Evolutionary conservation across 2,329 filamentous ascomycete species (phyloP), one percentile per base, ranked within the genome.

Genomic region (Incumbomyces delicatus): DNA sequence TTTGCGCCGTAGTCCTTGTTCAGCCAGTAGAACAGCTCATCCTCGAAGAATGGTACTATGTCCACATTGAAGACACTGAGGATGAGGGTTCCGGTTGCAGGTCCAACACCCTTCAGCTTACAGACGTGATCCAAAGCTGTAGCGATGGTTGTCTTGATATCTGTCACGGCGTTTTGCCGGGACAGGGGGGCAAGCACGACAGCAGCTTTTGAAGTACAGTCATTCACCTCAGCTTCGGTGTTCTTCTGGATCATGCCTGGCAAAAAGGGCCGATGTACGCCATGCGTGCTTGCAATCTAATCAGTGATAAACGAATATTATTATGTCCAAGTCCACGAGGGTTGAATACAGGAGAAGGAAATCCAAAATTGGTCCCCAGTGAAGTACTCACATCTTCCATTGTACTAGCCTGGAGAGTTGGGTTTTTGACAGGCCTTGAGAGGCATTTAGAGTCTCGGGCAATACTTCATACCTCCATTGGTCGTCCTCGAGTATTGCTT

Each of bases 1-100:
- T 62, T 64, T 22, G 18, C 20, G 37, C 62, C 45, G 35, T 60
- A 58, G 1, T 55, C 29, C 12, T 32, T 58, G 14, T 59, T 61
- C 60, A 70, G 51, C 67, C 68, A 71, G 8, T 61, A 52, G 43
- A 59, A 70, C 17, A 63, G 48, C 51, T 70, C 66, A 36, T 71
- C 68, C 33, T 66, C 67, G 50, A 66, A 70, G 38, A 70, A 71
- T 0, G 67, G 67, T 1, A 64, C 48, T 30, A 51, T 49, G 14
- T 59, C 53, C 3, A 56, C 50, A 17, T 52, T 41, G 31, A 53
- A 61, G 7, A 66, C 56, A 6, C 63, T 66, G 2, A 70, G 57
- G 16, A 71, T 58, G 16, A 71, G 54, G 1, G 67, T 68, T 2
- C 65, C 66, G 1, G 67, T 70, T 6, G 68, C 68, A 0, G 63